Evolutionary conservation across 2,329 filamentous ascomycete species (phyloP).

Genomic region (Clarireedia homoeocarpa): DNA sequence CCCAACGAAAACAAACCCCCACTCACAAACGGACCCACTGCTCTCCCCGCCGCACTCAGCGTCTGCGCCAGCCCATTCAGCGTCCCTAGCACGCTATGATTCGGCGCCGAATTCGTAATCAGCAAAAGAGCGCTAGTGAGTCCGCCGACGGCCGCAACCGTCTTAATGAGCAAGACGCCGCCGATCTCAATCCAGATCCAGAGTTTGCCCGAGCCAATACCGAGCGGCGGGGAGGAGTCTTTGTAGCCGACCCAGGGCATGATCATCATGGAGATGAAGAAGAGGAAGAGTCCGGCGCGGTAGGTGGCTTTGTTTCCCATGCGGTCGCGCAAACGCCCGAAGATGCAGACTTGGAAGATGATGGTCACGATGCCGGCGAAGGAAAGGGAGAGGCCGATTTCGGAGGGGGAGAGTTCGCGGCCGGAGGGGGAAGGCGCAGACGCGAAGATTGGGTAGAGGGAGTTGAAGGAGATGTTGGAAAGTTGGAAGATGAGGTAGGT

Average conservation of each 20-base stretch:
- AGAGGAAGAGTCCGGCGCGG: conserved; percentile 66
- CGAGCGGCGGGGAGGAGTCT: conserved; percentile 47
- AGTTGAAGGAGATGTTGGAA: conserved; percentile 91
- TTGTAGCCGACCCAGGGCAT: conserved; percentile 88
- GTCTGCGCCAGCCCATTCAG: conserved; percentile 93
- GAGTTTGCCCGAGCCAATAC: conserved; percentile 51
- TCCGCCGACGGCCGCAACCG: conserved; percentile 83
- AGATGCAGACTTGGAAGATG: conserved; percentile 79
- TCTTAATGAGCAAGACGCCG: conserved; percentile 75
- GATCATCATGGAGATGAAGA: conserved; percentile 72
- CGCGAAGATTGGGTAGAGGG: conserved; percentile 88
- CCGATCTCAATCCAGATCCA: conserved; percentile 81
- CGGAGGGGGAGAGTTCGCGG: conserved; percentile 64
- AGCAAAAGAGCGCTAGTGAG: conserved; percentile 84
- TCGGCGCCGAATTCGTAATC: conserved; percentile 91
- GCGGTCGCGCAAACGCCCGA: conserved; percentile 67
- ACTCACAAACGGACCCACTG: conserved; percentile 80
- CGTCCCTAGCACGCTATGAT: conserved; percentile 76
- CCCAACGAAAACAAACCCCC: conserved; percentile 80
- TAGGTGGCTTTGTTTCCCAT: conserved; percentile 85
- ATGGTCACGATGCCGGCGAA: conserved; percentile 82
- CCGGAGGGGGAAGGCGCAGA: conserved; percentile 69
- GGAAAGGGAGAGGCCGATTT: conserved; percentile 78
- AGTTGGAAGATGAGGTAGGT: conserved; percentile 93
- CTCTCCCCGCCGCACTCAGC: conserved; percentile 81